Evolutionary conservation across 208 protist species (phyloP), one percentile per base, ranked within the genome.

Genomic region (Trypanosomatidae sp.): DNA sequence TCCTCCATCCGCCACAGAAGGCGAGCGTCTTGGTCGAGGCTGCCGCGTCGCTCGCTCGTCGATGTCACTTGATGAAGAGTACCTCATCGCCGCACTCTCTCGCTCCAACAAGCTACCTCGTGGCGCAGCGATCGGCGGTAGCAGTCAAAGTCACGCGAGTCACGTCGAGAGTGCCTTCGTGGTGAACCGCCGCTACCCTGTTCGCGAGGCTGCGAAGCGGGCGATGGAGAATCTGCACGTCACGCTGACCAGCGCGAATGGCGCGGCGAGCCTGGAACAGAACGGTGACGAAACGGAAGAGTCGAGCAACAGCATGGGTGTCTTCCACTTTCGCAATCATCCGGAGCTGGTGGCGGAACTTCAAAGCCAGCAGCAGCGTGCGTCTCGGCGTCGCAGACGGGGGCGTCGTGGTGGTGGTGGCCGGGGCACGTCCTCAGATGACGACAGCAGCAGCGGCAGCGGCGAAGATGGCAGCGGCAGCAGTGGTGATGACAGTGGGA

Each of bases 1-100:
- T n/a, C n/a, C n/a, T n/a, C n/a, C n/a, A n/a, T n/a, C n/a, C n/a
- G n/a, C n/a, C n/a, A n/a, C n/a, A n/a, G n/a, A n/a, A n/a, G n/a
- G n/a, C n/a, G 85, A 94, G 79, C 74, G 62, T 12, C 80, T 95
- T 8, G 90, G 90, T 6, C 85, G 90, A 22, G 90, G 90, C 22
- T 91, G 84, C 66, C 87, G 90, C 0, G 75, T 91, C 13, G 56
- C 79, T 5, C 87, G 84, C 33, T 22, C 67, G 5, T 62, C 65
- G 10, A 28, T 73, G 44, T 76, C 85, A 1, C 80, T 90, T 15
- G 85, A 90, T 30, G 85, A 90, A 70, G 19, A 85, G 70, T 90
- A 90, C 62, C 70, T 90, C 1, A 47, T 44, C 2, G 59, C 69
- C 25, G 75, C 73, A 6, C 33, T 81, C n/a, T 53, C 49, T 19